These are phyloP conservation scores for Colletotrichum sp. DNA, from an alignment of 2,329 filamentous ascomycete species.

Conservation along the genomic window DNA sequence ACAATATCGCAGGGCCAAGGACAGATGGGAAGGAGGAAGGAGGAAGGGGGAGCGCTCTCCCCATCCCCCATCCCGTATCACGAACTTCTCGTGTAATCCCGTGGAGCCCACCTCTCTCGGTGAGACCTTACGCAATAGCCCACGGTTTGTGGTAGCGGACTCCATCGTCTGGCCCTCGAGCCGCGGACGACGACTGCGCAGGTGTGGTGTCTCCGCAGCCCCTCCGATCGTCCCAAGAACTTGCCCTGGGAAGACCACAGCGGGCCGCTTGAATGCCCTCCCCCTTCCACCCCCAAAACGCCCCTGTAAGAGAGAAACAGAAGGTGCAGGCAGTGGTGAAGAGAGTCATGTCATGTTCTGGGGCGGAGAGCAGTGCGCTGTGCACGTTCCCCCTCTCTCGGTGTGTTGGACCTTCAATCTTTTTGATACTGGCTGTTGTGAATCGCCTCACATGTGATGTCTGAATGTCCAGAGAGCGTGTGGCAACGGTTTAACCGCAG, in stretches of 20 bases:
- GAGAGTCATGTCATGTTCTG: background rate
- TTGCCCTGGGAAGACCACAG: slow-evolving; percentile 18
- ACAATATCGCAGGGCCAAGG: background rate
- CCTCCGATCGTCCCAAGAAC: slow-evolving; percentile 51
- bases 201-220: slow-evolving; percentile 33
- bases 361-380: background rate
- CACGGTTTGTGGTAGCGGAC: background rate
- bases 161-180: background rate
- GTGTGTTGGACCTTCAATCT: background rate
- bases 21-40: background rate
- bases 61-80: background rate
- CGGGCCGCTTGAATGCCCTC: background rate
- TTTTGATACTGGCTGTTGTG: background rate
- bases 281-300: background rate
- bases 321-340: background rate
- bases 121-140: background rate
- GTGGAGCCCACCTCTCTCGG: background rate
- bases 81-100: background rate
- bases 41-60: background rate
- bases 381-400: background rate
- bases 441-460: background rate
- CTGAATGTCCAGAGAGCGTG: background rate
- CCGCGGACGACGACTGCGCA: background rate
- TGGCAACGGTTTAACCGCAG: background rate
- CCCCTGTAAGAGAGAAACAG: background rate